phyloP scores from a whole-genome alignment of 306 rosid genomes.

The Acacia acuminata region DNA sequence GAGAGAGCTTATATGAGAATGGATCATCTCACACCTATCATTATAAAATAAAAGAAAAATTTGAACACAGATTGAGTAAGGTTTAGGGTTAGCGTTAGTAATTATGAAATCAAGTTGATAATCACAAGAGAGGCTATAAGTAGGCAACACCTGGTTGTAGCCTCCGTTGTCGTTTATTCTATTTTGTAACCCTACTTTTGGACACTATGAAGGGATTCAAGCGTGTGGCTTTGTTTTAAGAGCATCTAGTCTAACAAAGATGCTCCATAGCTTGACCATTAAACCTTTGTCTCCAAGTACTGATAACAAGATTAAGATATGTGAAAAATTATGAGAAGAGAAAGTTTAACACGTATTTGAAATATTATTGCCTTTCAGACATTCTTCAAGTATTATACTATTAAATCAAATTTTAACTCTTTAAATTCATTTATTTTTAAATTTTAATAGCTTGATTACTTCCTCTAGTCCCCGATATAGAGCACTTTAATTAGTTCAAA shows the following conservation, averaged over 20 bases:
- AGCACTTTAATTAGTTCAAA: too few species aligned
- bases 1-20: background rate
- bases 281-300: background rate
- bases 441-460: background rate
- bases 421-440: background rate
- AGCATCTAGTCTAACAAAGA: conserved; percentile 39
- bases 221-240: conserved; percentile 35
- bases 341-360: background rate
- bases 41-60: background rate
- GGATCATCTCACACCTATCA: background rate
- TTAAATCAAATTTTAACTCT: background rate
- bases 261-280: conserved; percentile 13
- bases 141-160: conserved; percentile 31
- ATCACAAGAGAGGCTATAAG: conserved; percentile 29
- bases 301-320: background rate
- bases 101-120: conserved; percentile 14
- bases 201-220: conserved; percentile 28
- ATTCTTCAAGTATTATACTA: background rate
- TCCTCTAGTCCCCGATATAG: fast-evolving
- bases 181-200: conserved; percentile 13
- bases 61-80: conserved; percentile 31
- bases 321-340: background rate
- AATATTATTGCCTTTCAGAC: too few species aligned
- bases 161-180: conserved; percentile 29
- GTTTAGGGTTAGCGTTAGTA: background rate